Conservation (phyloP, 2,329 filamentous ascomycete genomes). For the Neofusicoccum parvum region DNA sequence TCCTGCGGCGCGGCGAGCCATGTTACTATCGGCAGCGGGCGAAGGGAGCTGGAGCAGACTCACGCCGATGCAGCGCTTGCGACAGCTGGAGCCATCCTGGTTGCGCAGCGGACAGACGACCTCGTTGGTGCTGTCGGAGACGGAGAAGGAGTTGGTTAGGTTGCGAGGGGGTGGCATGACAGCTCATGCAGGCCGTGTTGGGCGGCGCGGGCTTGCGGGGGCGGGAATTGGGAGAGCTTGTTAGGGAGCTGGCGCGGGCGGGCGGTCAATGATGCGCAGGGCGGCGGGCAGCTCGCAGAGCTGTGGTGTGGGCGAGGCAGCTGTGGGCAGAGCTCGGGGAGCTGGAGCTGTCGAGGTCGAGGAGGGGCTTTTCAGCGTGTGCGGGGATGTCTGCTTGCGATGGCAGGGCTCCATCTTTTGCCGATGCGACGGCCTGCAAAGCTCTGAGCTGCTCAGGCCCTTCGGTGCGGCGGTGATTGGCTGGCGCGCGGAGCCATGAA, state of each 20-base stretch:
- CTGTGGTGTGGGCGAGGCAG: not conserved
- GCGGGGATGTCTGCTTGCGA: constrained; percentile 18
- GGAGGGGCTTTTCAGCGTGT: constrained; percentile 19
- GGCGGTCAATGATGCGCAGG: not conserved
- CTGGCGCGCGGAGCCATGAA: constrained; percentile 2
- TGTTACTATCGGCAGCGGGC: constrained; percentile 31
- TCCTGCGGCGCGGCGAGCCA: constrained; percentile 60
- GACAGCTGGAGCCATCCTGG: constrained; percentile 94
- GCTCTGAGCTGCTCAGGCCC: constrained; percentile 12
- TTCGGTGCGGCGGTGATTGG: constrained; percentile 19
- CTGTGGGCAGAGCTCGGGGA: not conserved
- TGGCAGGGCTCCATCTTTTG: constrained; percentile 16
- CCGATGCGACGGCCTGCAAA: constrained; percentile 16
- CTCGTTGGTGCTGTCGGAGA: constrained; percentile 90
- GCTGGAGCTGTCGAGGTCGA: constrained; percentile 12
- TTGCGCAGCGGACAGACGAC: constrained; percentile 95
- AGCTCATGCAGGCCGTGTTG: constrained; percentile 42
- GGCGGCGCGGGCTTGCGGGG: constrained; percentile 40
- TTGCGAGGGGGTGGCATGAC: constrained; percentile 84
- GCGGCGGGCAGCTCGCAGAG: not conserved
- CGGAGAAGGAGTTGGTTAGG: constrained; percentile 86
- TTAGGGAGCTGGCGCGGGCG: not conserved
- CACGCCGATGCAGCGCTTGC: constrained; percentile 97
- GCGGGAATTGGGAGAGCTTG: constrained; percentile 22
- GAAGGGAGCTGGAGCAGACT: constrained; percentile 53